Base-by-base conservation (phyloP, 768 basidiomycete species). In the Pulveroboletus sp. region DNA sequence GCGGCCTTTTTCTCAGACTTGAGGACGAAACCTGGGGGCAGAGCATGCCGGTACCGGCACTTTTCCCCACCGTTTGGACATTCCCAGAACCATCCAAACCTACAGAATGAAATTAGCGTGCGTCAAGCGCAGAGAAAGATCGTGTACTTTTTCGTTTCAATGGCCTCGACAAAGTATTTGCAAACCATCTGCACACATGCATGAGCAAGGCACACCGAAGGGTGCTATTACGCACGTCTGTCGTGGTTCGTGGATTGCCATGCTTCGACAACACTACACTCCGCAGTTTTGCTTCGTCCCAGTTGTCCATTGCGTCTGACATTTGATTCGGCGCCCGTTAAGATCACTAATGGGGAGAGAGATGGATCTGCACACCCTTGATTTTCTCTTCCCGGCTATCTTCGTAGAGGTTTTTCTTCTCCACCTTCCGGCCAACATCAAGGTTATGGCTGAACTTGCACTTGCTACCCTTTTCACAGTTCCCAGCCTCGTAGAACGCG, bases 381-480 rank as follows among this genome's bases (percentile, higher is more conserved):
- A 78, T 63, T 70, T 93, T 87, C 54, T 93, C 89, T 66, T 89
- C 89, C 54, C 95, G 76, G 46, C 66, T 75, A 67, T 99, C 96
- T 64, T 82, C 85, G 67, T 99, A 99, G 61, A 99, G 63, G 67
- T 94, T 92, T 76, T 85, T 91, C 81, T 98, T 99, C 67, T 93
- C 89, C 41, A 89, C 87, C 70, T 94, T 97, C 54, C 96, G 74
- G 7, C 81, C 93, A 32, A 95, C 81, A 58, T 97, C 79, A 52
- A 85, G 62, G 73, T 98, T 86, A 68, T 99, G 96, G 56, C 93
- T 94, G 72, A 96, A 98, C 76, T 95, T 97, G 74, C 96, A 98
- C 73, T 91, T 92, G 67, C 59, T 82, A 24, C 92, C 95, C 76
- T 97, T 98, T 24, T 95, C 93, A 64, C 95, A 99, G 43, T 71